These are phyloP conservation scores for Brassica cretica DNA, from an alignment of 345 rosid genomes.

Conservation along the genomic window DNA sequence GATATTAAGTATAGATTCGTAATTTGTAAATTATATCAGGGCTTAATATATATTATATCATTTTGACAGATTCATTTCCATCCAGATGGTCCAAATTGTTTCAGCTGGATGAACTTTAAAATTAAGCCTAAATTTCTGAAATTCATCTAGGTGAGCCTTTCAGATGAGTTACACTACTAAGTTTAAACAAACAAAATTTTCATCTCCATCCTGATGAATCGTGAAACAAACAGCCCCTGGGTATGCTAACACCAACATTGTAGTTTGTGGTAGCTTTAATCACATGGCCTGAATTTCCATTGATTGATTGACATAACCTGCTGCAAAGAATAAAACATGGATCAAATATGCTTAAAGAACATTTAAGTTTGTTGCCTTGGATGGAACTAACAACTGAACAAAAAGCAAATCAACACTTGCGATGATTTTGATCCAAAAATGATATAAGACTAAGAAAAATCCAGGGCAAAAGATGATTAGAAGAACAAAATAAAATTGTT, in stretches of 20 bases:
- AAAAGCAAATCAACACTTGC: neutral
- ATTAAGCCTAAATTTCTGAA: too few relatives aligned
- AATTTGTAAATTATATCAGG: too few relatives aligned
- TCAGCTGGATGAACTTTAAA: too few relatives aligned
- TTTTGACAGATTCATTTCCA: too few relatives aligned
- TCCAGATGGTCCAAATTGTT: too few relatives aligned
- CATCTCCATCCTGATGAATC: too few relatives aligned
- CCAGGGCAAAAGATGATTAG: neutral
- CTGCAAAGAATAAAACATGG: neutral
- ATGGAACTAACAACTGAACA: neutral
- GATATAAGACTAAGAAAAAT: neutral
- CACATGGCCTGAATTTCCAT: neutral
- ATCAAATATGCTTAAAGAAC: neutral
- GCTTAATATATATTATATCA: too few relatives aligned
- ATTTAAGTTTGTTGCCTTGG: neutral
- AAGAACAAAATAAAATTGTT: neutral
- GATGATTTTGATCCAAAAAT: neutral
- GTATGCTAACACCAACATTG: neutral
- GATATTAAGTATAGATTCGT: too few relatives aligned
- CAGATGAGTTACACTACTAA: too few relatives aligned
- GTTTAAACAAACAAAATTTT: too few relatives aligned
- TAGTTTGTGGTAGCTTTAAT: neutral
- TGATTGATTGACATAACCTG: neutral
- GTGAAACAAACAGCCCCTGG: too few relatives aligned
- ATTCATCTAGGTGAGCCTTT: too few relatives aligned